Conservation (phyloP, 176 grass and related monocot species). For the Zoysia pacifica region DNA sequence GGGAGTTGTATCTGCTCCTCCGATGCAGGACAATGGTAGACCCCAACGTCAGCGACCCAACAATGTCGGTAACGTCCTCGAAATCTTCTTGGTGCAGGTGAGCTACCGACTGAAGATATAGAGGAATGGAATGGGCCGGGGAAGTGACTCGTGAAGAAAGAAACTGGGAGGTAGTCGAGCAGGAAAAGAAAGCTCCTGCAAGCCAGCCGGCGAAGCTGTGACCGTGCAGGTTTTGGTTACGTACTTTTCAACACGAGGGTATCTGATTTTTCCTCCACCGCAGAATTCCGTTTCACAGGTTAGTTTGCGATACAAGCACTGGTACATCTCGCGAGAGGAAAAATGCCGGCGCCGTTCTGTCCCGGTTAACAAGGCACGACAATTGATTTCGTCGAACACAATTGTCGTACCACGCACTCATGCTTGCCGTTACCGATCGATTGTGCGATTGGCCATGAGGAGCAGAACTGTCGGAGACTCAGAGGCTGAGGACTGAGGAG, state of each 20-base stretch:
- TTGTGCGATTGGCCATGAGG: too few species aligned
- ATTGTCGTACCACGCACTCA: neutral
- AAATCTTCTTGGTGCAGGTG: neutral
- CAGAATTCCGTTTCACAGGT: neutral
- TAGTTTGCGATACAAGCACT: neutral
- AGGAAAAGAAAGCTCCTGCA: constrained; percentile 48
- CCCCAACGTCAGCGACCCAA: neutral
- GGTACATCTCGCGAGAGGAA: neutral
- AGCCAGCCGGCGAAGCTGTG: constrained; percentile 11
- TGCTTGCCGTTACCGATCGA: neutral
- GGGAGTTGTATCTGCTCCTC: neutral
- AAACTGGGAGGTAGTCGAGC: constrained; percentile 18
- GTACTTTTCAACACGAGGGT: constrained; percentile 3
- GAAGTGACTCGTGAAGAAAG: constrained; percentile 9
- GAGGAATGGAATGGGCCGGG: neutral
- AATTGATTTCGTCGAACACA: neutral
- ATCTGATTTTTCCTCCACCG: constrained; percentile 2
- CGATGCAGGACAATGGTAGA: neutral
- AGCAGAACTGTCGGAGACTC: too few species aligned
- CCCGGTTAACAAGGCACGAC: constrained; percentile 9
- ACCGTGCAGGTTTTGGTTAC: constrained; percentile 18
- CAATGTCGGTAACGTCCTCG: constrained; percentile 19
- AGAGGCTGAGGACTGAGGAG: too few species aligned
- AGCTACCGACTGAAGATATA: constrained; percentile 32
- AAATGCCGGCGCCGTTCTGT: neutral